These are phyloP conservation scores for Citrus sinensis DNA, from an alignment of 345 rosid genomes.

Conservation along the genomic window DNA sequence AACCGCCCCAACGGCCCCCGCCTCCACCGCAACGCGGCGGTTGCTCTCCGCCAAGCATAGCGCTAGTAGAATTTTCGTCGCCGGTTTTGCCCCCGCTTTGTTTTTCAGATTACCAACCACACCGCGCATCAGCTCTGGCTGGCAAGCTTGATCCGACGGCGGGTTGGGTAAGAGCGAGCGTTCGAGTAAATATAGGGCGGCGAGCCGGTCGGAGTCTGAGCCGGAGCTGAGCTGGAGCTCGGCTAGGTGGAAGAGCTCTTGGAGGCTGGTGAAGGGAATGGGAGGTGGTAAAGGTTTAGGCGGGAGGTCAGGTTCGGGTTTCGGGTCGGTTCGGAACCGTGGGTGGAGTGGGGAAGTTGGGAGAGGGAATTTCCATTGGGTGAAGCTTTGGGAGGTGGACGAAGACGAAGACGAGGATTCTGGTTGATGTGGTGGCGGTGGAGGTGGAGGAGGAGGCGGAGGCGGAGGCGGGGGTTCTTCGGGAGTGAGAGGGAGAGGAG, in stretches of 20 bases:
- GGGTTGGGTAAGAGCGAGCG: conserved; percentile 74
- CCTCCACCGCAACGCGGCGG: conserved; percentile 79
- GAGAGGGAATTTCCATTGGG: conserved; percentile 83
- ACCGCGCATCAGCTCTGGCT: conserved; percentile 63
- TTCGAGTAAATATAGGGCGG: conserved; percentile 69
- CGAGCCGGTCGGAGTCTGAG: conserved; percentile 55
- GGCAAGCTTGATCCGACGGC: conserved; percentile 64
- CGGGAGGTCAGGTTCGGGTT: conserved; percentile 6
- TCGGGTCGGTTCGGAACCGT: background rate
- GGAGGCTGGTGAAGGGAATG: conserved; percentile 39
- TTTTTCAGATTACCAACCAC: conserved; percentile 47
- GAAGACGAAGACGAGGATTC: conserved; percentile 72
- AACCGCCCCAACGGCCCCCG: conserved; percentile 67
- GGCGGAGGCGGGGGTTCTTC: conserved; percentile 9
- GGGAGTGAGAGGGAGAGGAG: conserved; percentile 38
- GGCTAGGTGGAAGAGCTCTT: conserved; percentile 62
- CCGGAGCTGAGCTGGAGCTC: conserved; percentile 62
- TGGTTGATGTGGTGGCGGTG: conserved; percentile 27
- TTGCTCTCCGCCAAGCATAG: conserved; percentile 74
- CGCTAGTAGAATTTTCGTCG: conserved; percentile 67
- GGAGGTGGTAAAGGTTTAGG: conserved; percentile 41
- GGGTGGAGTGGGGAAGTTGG: conserved; percentile 5
- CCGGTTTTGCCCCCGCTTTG: conserved; percentile 54
- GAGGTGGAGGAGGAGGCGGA: conserved; percentile 14
- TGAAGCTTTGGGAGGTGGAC: conserved; percentile 84